Conservation (phyloP, 306 rosid species). For the Spatholobus suberectus region DNA sequence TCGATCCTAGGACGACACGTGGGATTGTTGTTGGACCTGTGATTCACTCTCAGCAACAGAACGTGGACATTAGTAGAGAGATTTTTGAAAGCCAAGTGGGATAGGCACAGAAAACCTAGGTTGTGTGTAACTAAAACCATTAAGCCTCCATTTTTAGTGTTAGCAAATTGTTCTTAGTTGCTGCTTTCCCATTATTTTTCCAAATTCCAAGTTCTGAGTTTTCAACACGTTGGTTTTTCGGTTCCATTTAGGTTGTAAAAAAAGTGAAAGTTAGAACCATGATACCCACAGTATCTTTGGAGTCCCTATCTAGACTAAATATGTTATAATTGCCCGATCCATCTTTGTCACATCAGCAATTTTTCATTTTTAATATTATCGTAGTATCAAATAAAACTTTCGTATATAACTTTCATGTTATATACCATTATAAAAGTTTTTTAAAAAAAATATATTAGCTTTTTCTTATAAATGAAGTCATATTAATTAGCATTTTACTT, state of each 20-base stretch:
- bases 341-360: constrained; percentile 7
- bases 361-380: background rate
- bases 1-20: background rate
- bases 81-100: background rate
- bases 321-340: background rate
- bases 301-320: background rate
- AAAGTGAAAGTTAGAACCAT: constrained; percentile 13
- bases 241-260: background rate
- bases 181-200: constrained; percentile 6
- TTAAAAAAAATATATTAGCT: too few species aligned
- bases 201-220: constrained; percentile 2
- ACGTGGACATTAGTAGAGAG: background rate
- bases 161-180: background rate
- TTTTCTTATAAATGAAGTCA: too few species aligned
- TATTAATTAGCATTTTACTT: too few species aligned
- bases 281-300: background rate
- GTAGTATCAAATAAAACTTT: background rate
- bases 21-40: background rate
- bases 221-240: constrained; percentile 13
- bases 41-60: background rate
- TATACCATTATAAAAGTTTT: too few species aligned
- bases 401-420: too few species aligned
- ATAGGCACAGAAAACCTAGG: constrained; percentile 26
- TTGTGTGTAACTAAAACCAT: background rate
- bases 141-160: background rate